Percentiles rank a stretch among this genome's conserved stretches.
Conservation (phyloP, 2,329 filamentous ascomycete species). For the Verticillium zaregamsianum region DNA sequence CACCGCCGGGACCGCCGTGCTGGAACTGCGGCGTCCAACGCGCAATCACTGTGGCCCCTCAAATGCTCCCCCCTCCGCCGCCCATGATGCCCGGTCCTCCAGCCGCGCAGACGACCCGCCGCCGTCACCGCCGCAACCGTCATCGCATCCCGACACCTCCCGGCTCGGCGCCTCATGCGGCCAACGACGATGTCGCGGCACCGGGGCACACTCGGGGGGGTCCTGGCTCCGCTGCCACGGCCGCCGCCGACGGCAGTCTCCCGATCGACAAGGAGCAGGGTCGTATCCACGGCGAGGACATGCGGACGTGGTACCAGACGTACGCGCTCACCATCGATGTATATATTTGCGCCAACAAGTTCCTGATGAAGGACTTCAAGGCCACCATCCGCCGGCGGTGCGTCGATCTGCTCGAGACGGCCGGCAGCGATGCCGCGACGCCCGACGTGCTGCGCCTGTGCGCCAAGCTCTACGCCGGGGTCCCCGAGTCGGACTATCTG, state of each 20-base stretch:
- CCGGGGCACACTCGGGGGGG: neutral
- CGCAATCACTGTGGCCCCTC: constrained; percentile 19
- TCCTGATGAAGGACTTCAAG: constrained; percentile 42
- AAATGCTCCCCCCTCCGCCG: constrained; percentile 14
- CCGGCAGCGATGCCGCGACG: constrained; percentile 35
- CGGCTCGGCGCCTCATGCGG: constrained; percentile 1
- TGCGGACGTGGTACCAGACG: constrained; percentile 41
- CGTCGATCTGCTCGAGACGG: constrained; percentile 42
- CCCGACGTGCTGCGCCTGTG: constrained; percentile 40
- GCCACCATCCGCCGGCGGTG: constrained; percentile 33
- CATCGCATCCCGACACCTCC: constrained; percentile 10
- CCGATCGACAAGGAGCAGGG: constrained; percentile 13
- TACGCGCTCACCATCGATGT: constrained; percentile 44
- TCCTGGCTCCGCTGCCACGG: constrained; percentile 3
- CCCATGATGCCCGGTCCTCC: constrained; percentile 8
- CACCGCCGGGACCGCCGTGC: constrained; percentile 28
- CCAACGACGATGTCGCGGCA: neutral
- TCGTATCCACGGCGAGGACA: constrained; percentile 39
- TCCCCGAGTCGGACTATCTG: constrained; percentile 37
- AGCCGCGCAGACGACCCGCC: constrained; percentile 8
- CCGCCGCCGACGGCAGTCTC: constrained; percentile 11
- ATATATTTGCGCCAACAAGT: constrained; percentile 45
- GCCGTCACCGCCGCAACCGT: constrained; percentile 8
- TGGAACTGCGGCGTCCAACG: constrained; percentile 36
- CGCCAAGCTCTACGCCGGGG: constrained; percentile 34